Percentiles rank a stretch among this genome's conserved stretches.
Conservation (phyloP, 2,329 filamentous ascomycete genomes). For the Alternaria triticina region DNA sequence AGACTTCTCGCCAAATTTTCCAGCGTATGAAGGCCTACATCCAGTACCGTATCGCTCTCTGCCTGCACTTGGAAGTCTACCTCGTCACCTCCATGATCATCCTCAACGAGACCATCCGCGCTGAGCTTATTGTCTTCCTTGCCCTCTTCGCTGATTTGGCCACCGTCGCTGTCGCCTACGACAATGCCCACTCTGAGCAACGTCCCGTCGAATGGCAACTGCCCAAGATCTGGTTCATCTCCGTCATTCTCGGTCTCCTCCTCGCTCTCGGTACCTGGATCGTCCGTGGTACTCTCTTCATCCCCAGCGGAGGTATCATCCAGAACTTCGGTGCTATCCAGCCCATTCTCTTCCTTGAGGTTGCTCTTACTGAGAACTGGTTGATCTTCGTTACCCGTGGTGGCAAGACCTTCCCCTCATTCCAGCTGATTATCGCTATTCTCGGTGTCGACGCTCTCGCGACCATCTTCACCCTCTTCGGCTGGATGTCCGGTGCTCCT, state of each 20-base stretch:
- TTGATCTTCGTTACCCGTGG: conserved; percentile 64
- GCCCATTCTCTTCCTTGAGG: conserved; percentile 66
- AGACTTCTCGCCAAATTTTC: conserved; percentile 77
- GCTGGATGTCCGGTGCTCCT: conserved; percentile 68
- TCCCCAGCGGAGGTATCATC: conserved; percentile 73
- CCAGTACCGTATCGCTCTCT: conserved; percentile 77
- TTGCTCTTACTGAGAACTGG: conserved; percentile 62
- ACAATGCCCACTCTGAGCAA: conserved; percentile 77
- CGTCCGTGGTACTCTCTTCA: conserved; percentile 72
- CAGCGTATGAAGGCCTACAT: conserved; percentile 81
- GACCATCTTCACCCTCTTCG: conserved; percentile 77
- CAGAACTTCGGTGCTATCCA: conserved; percentile 77
- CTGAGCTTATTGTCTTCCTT: conserved; percentile 78
- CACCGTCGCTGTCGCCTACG: conserved; percentile 79
- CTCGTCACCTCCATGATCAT: conserved; percentile 79
- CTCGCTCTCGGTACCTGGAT: conserved; percentile 76
- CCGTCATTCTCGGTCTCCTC: conserved; percentile 69
- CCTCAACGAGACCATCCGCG: conserved; percentile 76
- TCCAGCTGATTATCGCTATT: conserved; percentile 75
- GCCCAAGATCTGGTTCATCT: conserved; percentile 82
- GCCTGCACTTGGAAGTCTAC: conserved; percentile 77
- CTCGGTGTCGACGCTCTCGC: conserved; percentile 73
- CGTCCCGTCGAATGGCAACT: conserved; percentile 81
- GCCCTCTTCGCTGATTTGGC: conserved; percentile 80
- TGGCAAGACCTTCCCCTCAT: conserved; percentile 74